These are phyloP conservation scores for Leccinellum albellum DNA, from an alignment of 768 basidiomycete genomes.

Conservation along the genomic window DNA sequence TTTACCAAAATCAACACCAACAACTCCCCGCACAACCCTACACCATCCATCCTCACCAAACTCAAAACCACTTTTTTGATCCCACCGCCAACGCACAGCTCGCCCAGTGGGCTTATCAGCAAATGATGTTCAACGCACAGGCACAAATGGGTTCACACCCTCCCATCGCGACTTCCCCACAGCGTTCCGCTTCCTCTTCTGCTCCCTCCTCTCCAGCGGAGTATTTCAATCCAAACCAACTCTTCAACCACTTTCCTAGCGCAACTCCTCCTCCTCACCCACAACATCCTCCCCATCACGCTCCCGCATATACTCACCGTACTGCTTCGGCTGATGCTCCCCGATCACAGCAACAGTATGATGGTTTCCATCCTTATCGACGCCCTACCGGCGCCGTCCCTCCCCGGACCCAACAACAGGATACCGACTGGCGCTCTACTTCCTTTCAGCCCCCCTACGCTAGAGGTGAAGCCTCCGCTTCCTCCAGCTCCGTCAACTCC, in stretches of 20 bases:
- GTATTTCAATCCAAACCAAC: conserved; percentile 56
- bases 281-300: conserved; percentile 33
- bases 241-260: conserved; percentile 66
- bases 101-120: conserved; percentile 87
- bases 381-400: conserved; percentile 45
- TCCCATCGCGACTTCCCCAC: conserved; percentile 21
- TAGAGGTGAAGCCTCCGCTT: conserved; percentile 74
- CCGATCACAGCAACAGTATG: conserved; percentile 30
- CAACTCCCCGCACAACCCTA: conserved; percentile 50
- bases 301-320: conserved; percentile 38
- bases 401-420: conserved; percentile 26
- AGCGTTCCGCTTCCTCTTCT: conserved; percentile 39
- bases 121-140: conserved; percentile 80
- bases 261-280: conserved; percentile 65
- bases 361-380: conserved; percentile 80
- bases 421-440: conserved; percentile 48
- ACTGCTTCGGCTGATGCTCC: conserved; percentile 29
- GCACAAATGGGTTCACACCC: conserved; percentile 37
- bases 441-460: conserved; percentile 74
- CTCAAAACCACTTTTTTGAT: conserved; percentile 66
- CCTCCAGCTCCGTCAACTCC: conserved; percentile 76
- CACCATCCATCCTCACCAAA: conserved; percentile 39
- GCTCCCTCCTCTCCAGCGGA: conserved; percentile 42
- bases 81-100: conserved; percentile 71
- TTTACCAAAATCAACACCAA: conserved; percentile 68